These are phyloP conservation scores for Quercus tomentella DNA, from an alignment of 331 rosid species.

Conservation along the genomic window DNA sequence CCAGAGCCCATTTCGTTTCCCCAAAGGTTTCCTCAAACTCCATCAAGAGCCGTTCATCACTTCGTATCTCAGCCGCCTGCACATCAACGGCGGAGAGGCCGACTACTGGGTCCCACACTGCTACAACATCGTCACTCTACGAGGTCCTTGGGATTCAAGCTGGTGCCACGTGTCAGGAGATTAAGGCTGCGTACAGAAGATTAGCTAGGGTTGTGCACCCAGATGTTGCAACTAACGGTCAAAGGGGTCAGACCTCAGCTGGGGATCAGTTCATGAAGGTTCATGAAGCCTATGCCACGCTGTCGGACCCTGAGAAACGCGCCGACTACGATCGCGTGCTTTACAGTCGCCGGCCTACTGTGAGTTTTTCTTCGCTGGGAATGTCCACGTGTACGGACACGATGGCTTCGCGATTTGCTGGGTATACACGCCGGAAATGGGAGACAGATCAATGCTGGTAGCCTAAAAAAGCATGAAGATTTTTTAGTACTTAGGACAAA, in stretches of 20 bases:
- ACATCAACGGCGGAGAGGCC: conserved; percentile 28
- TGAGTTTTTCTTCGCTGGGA: background rate
- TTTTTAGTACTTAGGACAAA: background rate
- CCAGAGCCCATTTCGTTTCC: conserved; percentile 5
- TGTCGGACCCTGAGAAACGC: conserved; percentile 39
- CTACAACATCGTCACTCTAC: conserved; percentile 31
- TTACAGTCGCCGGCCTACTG: background rate
- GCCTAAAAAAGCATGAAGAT: background rate
- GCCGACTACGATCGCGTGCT: conserved; percentile 38
- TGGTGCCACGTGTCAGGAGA: conserved; percentile 38
- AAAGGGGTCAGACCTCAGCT: background rate
- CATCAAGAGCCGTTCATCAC: conserved; percentile 7
- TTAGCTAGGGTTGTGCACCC: conserved; percentile 43
- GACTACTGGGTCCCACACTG: background rate
- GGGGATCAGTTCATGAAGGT: conserved; percentile 34
- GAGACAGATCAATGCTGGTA: conserved; percentile 61
- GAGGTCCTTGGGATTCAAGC: conserved; percentile 38
- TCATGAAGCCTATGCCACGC: conserved; percentile 44
- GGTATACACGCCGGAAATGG: conserved; percentile 21
- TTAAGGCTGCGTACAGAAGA: conserved; percentile 41
- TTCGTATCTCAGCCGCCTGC: conserved; percentile 15
- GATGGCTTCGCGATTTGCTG: background rate
- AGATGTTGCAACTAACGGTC: conserved; percentile 17
- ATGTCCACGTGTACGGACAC: background rate
- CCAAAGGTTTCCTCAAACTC: background rate